Evolutionary conservation across 2,329 filamentous ascomycete genomes (phyloP), one percentile per base, ranked within the genome.

Genomic region (Clarireedia hainanense): DNA sequence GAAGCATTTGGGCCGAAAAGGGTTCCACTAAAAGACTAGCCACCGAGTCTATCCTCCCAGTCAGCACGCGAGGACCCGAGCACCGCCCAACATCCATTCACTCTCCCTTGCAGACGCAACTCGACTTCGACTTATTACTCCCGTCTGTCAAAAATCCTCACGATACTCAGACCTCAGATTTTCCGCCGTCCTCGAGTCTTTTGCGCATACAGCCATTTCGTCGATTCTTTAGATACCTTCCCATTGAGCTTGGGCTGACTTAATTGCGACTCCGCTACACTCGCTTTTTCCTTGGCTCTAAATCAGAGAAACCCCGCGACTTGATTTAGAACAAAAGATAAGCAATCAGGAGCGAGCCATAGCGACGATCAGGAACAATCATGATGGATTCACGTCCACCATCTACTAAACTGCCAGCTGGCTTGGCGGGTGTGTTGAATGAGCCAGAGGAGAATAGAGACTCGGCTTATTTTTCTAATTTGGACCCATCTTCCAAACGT

Each of bases 351-450:
- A 27, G 30, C 30, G 30, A 47, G 24, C 36, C 15, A 27, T 20
- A 50, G 46, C 20, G 46, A 43, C 46, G 23, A 50, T 55, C 37
- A 27, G 23, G n/a, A 17, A 40, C n/a, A 17, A 37, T 12, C 15
- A 57, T 43, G 50, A 51, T 52, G 39, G 43, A 57, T 26, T 52
- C 55, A 36, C 55, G 55, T 43, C 55, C 55, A 34, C 36, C 50
- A 43, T 57, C 55, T 15, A 49, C 45, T 42, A 64, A 63, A 50
- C 58, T 65, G 30, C 76, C 77, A 47, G 70, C 73, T 14, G 76
- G 75, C 46, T 67, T 80, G 58, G 76, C 76, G 14, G 75, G 74
- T n/a, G 75, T 80, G 5, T 68, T 80, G 37, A 80, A 80, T 63
- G 69, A 73, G 20, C 73, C 75, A 5, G 76, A 79, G 47, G 74